phyloP scores from a whole-genome alignment of 495 filamentous ascomycete genomes.

The Hypoxylon intermedium region DNA sequence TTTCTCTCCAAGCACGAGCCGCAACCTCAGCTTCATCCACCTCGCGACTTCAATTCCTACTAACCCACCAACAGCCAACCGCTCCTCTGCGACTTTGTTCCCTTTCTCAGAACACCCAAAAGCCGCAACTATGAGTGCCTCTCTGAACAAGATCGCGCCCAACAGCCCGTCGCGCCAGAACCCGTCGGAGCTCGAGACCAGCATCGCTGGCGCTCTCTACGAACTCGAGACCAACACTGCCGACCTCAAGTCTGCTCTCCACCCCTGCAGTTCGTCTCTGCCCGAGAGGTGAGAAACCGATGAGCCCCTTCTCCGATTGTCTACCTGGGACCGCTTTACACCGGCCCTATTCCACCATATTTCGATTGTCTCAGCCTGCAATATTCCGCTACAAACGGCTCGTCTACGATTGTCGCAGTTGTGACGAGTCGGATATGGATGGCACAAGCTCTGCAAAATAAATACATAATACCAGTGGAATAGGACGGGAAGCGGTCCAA shows the following conservation, averaged over 20 bases:
- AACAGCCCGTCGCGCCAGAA: constrained; percentile 93
- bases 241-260: constrained; percentile 90
- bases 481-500: constrained; percentile 76
- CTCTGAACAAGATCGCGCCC: constrained; percentile 95
- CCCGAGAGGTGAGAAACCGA: constrained; percentile 88
- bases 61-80: constrained; percentile 12
- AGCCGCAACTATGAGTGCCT: constrained; percentile 58
- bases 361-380: constrained; percentile 23
- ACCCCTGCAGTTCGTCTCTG: constrained; percentile 95
- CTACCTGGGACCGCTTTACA: constrained; percentile 38
- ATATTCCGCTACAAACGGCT: constrained; percentile 20
- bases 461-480: constrained; percentile 55
- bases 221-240: constrained; percentile 97
- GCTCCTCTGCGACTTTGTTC: constrained; percentile 33
- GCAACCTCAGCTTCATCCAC: constrained; percentile 2
- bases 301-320: constrained; percentile 33
- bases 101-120: constrained; percentile 25
- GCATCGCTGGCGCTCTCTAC: constrained; percentile 92
- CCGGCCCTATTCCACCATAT: constrained; percentile 50
- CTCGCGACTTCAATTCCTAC: constrained; percentile 24
- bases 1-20: constrained; percentile 18
- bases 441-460: constrained; percentile 42
- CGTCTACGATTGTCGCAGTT: constrained; percentile 22
- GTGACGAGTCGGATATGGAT: constrained; percentile 23
- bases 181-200: constrained; percentile 93